These are phyloP conservation scores for Drechmeria coniospora DNA, from an alignment of 2,329 filamentous ascomycete species.

Conservation along the genomic window DNA sequence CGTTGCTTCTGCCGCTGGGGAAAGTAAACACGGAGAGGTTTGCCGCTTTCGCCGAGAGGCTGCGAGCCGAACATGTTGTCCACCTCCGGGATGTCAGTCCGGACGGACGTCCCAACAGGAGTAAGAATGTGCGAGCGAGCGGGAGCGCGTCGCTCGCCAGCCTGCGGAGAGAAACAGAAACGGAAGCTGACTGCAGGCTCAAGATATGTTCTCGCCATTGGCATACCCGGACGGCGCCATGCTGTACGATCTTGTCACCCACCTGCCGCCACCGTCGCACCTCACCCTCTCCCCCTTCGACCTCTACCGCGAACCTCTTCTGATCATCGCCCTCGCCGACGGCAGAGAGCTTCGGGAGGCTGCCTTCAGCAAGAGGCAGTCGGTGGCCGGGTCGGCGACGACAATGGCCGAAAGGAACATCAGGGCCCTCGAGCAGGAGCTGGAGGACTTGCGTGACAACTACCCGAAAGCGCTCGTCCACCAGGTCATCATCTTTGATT, in stretches of 20 bases:
- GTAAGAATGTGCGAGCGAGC: too few species aligned
- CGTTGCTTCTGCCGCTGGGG: slow-evolving; percentile 73
- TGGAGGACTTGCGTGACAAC: slow-evolving; percentile 54
- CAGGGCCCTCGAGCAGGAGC: slow-evolving; percentile 45
- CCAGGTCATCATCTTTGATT: slow-evolving; percentile 68
- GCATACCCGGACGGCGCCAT: slow-evolving; percentile 76
- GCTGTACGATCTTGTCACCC: slow-evolving; percentile 74
- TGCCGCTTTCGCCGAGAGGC: slow-evolving; percentile 57
- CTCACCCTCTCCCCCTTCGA: slow-evolving; percentile 77
- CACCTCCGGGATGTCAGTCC: slow-evolving; percentile 75
- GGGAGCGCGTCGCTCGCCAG: too few species aligned
- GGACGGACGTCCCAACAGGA: slow-evolving; percentile 72
- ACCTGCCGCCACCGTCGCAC: slow-evolving; percentile 65
- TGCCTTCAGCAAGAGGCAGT: slow-evolving; percentile 38
- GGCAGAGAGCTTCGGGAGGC: slow-evolving; percentile 49
- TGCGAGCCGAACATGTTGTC: slow-evolving; percentile 68
- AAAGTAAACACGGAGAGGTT: slow-evolving; percentile 74
- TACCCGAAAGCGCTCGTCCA: slow-evolving; percentile 67
- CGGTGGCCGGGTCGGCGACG: slow-evolving; percentile 31
- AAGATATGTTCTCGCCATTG: slow-evolving; percentile 87
- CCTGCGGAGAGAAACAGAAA: too few species aligned
- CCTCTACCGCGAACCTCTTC: slow-evolving; percentile 69
- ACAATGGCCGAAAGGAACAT: slow-evolving; percentile 41
- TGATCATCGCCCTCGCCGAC: slow-evolving; percentile 74
- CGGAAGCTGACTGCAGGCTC: slow-evolving; percentile 7